Conservation (phyloP, 305 asterid species). For the Petunia hybrid region DNA sequence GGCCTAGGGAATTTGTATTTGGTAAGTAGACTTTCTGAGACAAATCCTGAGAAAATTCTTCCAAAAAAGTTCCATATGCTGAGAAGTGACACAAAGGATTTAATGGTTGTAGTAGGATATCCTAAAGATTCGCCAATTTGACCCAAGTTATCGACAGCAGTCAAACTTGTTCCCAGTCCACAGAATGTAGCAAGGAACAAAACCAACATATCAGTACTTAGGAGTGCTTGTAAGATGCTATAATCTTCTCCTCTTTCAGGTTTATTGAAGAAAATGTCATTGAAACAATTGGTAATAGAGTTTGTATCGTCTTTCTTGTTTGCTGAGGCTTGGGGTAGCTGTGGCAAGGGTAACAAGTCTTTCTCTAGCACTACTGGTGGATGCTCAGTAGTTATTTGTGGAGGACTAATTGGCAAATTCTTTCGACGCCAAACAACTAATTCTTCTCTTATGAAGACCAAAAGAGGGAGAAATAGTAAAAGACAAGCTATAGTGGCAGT, state of each 20-base stretch:
- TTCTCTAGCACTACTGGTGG: constrained; percentile 16
- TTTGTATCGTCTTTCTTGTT: neutral
- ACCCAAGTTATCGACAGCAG: constrained; percentile 83
- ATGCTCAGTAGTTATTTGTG: constrained; percentile 32
- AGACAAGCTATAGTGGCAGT: constrained; percentile 59
- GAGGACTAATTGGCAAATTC: constrained; percentile 9
- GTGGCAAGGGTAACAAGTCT: neutral
- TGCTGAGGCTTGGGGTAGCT: neutral
- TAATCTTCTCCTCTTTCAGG: constrained; percentile 83
- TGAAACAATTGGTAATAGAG: constrained; percentile 40
- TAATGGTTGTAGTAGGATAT: constrained; percentile 66
- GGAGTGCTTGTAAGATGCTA: constrained; percentile 70
- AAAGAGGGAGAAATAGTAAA: constrained; percentile 59
- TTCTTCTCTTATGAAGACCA: constrained; percentile 61
- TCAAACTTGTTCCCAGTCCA: constrained; percentile 76
- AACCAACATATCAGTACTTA: constrained; percentile 66
- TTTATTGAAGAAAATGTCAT: constrained; percentile 50
- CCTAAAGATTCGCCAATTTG: constrained; percentile 80
- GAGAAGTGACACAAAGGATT: constrained; percentile 69
- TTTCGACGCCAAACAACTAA: constrained; percentile 36
- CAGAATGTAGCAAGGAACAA: constrained; percentile 73
- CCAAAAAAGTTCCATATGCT: constrained; percentile 87
- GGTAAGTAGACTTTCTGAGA: constrained; percentile 57
- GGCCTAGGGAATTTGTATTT: constrained; percentile 70
- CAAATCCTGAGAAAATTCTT: constrained; percentile 74